Conservation (phyloP, 805 yeast genomes). For the Cyberlindnera maritima region DNA sequence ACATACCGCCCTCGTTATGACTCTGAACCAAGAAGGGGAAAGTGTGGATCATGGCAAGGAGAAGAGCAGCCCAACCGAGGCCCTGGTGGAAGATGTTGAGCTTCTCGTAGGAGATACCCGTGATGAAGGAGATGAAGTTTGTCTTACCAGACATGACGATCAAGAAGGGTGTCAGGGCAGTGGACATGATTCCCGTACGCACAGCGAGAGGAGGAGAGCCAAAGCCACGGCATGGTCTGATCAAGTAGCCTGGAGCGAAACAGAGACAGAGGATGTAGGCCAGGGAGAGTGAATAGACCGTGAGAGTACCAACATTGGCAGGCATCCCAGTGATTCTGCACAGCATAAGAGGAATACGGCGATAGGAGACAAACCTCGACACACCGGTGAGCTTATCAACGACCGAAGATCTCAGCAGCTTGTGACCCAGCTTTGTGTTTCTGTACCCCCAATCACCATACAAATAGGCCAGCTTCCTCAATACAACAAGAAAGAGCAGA, state of each 20-base stretch:
- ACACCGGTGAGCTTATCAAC: conserved; percentile 27
- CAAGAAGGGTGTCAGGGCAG: conserved; percentile 49
- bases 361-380: conserved; percentile 32
- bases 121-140: conserved; percentile 44
- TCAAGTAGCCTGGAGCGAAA: conserved; percentile 49
- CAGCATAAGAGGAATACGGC: conserved; percentile 31
- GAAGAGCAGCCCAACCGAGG: conserved; percentile 38
- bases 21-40: conserved; percentile 48
- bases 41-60: conserved; percentile 47
- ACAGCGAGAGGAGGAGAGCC: conserved; percentile 58
- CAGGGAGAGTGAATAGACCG: conserved; percentile 31
- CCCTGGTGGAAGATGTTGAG: conserved; percentile 47
- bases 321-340: conserved; percentile 38
- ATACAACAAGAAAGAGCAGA: conserved; percentile 6
- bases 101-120: conserved; percentile 57
- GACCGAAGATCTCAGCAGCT: not conserved
- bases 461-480: conserved; percentile 12
- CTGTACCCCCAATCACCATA: conserved; percentile 19
- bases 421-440: conserved; percentile 13
- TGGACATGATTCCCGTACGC: conserved; percentile 49
- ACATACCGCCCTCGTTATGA: conserved; percentile 45
- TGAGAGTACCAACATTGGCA: conserved; percentile 35
- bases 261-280: conserved; percentile 33
- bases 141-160: conserved; percentile 51
- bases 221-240: conserved; percentile 50